Base-by-base conservation (phyloP, 2,329 filamentous ascomycete genomes). In the Colletotrichum lindemuthianum region DNA sequence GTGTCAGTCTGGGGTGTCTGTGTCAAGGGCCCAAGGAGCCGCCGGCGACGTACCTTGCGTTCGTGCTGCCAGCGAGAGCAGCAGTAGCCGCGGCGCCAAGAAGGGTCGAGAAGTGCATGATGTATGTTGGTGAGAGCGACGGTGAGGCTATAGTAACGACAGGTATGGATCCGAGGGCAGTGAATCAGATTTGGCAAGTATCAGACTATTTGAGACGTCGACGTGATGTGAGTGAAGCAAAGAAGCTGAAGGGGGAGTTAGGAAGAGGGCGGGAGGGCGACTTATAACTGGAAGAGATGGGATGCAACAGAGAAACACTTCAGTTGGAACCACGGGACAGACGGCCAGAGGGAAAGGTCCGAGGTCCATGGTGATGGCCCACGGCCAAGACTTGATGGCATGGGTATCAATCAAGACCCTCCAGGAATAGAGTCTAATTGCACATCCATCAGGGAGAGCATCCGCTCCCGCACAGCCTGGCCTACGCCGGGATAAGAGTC, bases 221-320 rank as follows among this genome's bases (percentile, higher is more conserved):
- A 24, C 24, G 24, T 45, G 49, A 44, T 33, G 44, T 8, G 13
- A 32, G 33, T 41, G 39, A 24, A 37, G 33, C 4, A 32, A 39
- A 47, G 40, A 15, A 52, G 45, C 47, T 45, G 24, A 36, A 15
- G 40, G 40, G 60, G 15, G 4, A 6, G 24, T 8, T 7, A 8
- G 34, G 15, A 57, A 24, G 52, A 40, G 24, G 15, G 50, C 24
- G 49, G 48, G 50, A 56, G 50, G 50, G 39, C 48, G 50, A 37
- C 63, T 65, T 65, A 65, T 65, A 63, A 48, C 7, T 32, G 10
- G n/a, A 37, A 49, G 24, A 63, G 36, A 51, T 63, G 63, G 47
- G 58, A 65, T 32, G 51, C 47, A 52, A 54, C 37, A 33, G 15
- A 56, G 45, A 48, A 15, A 37, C 36, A n/a, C 36, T 48, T 24